A percentile compares a stretch with the other conserved stretches of the same genome.
Conservation (phyloP, 495 filamentous ascomycete species). For the Trichoderma erinaceum region DNA sequence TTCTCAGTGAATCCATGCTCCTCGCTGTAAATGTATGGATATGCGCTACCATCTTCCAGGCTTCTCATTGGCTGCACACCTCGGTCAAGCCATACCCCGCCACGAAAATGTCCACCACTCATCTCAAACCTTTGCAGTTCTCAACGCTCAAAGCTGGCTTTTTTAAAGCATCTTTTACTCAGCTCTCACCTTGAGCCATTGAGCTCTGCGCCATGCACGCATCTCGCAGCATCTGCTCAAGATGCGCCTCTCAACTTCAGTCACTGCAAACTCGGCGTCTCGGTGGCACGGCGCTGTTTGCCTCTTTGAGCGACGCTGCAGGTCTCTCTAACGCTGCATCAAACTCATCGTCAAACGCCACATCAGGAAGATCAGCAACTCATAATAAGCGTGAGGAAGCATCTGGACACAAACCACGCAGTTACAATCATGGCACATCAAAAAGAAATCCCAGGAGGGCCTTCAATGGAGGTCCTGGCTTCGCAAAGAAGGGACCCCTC, state of each 20-base stretch:
- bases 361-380: neutral
- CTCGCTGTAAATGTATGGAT: neutral
- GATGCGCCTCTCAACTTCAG: neutral
- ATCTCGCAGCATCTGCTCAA: conserved; percentile 6
- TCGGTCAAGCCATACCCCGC: conserved; percentile 3
- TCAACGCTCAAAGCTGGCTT: neutral
- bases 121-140: neutral
- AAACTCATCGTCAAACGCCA: neutral
- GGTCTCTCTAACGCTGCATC: neutral
- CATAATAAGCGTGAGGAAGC: neutral
- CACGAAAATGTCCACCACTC: neutral
- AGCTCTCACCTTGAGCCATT: neutral
- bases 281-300: conserved; percentile 10
- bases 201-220: conserved; percentile 12
- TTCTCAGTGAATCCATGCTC: neutral
- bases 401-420: neutral
- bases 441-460: neutral
- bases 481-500: neutral
- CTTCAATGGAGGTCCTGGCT: neutral
- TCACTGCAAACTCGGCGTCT: neutral
- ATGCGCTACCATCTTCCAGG: neutral
- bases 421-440: neutral
- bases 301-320: conserved; percentile 3
- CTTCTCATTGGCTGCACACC: neutral
- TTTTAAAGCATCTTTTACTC: neutral